These are phyloP conservation scores for Rhodotorula sp. DNA, from an alignment of 1,284 basidiomycete species.

Conservation along the genomic window DNA sequence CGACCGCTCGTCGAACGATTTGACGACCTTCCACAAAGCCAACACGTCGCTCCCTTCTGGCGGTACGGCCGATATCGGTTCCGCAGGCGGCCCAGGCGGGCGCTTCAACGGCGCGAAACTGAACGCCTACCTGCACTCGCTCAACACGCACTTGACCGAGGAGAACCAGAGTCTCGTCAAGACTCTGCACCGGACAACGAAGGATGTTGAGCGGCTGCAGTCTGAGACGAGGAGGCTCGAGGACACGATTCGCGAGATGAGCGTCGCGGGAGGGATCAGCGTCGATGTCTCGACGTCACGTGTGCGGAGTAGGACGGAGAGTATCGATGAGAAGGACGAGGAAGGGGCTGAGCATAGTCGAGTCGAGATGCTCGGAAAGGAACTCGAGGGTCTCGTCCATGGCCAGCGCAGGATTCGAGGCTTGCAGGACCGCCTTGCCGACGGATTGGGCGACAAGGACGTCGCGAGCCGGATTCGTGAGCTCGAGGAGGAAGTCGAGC, in stretches of 20 bases:
- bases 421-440: conserved; percentile 24
- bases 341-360: conserved; percentile 3
- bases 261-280: conserved; percentile 17
- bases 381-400: conserved; percentile 22
- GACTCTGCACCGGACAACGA: conserved; percentile 58
- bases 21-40: conserved; percentile 65
- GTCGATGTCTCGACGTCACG: conserved; percentile 10
- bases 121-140: conserved; percentile 73
- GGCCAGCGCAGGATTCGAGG: conserved; percentile 23
- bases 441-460: neutral
- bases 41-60: conserved; percentile 66
- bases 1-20: conserved; percentile 75
- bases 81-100: conserved; percentile 59
- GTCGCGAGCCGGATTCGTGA: conserved; percentile 2
- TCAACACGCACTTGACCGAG: conserved; percentile 73
- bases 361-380: conserved; percentile 14
- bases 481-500: conserved; percentile 46
- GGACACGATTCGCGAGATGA: conserved; percentile 31
- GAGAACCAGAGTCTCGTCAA: conserved; percentile 71
- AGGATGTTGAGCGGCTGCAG: conserved; percentile 46
- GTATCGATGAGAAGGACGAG: conserved; percentile 13
- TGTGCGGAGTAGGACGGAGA: conserved; percentile 48
- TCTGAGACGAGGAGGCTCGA: conserved; percentile 15
- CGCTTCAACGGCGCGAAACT: conserved; percentile 76
- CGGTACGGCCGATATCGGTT: conserved; percentile 17